Conservation (phyloP, 305 asterid genomes). For the Striga hermonthica region DNA sequence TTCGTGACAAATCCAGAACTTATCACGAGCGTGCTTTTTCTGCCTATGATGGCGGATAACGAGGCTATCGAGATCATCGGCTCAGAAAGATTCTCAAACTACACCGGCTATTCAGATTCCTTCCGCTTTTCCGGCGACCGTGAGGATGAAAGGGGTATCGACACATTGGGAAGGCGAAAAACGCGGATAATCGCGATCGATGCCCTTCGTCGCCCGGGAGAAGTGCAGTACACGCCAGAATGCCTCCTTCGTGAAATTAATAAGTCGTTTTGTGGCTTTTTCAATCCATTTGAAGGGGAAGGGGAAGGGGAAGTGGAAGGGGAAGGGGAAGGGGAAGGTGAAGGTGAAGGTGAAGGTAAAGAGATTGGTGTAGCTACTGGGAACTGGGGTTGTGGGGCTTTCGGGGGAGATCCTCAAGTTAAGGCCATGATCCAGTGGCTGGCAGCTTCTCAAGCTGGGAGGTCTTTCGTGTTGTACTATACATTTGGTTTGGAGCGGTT, state of each 20-base stretch:
- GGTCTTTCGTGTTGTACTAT: constrained; percentile 67
- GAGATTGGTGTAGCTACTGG: constrained; percentile 77
- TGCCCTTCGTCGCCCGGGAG: constrained; percentile 65
- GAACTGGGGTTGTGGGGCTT: constrained; percentile 97
- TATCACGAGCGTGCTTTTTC: constrained; percentile 68
- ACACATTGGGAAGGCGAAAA: constrained; percentile 61
- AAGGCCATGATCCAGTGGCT: constrained; percentile 82
- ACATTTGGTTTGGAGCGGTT: constrained; percentile 53
- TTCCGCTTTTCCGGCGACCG: constrained; percentile 62
- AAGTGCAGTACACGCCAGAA: constrained; percentile 52
- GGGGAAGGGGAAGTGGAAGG: constrained; percentile 48
- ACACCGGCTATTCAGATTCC: constrained; percentile 77
- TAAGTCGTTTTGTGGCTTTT: constrained; percentile 81
- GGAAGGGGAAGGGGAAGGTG: no score
- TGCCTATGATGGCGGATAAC: constrained; percentile 72
- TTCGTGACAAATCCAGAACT: constrained; percentile 91
- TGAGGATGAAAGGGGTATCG: constrained; percentile 51
- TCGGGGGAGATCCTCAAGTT: constrained; percentile 85
- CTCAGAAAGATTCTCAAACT: constrained; percentile 73
- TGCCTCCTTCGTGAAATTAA: constrained; percentile 77
- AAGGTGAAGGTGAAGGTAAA: background rate
- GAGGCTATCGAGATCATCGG: constrained; percentile 90
- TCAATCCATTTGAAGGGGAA: background rate
- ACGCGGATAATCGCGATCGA: constrained; percentile 81
- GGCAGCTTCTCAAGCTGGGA: constrained; percentile 78